A percentile compares a stretch with the other conserved stretches of the same genome.
Conservation (phyloP, 345 rosid genomes). For the Corchorus capsularis region DNA sequence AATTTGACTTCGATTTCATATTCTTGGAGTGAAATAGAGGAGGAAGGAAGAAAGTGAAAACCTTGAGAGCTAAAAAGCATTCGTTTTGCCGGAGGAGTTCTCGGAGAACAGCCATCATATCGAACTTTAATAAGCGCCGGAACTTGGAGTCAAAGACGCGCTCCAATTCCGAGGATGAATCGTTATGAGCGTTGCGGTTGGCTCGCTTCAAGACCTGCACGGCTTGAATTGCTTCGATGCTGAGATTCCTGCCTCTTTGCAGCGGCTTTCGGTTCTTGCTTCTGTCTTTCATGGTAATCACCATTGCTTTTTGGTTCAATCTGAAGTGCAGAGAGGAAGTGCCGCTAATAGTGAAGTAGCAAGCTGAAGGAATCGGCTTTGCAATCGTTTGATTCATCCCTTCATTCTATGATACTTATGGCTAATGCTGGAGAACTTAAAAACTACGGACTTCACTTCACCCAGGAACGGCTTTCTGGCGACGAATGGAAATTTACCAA, state of each 20-base stretch:
- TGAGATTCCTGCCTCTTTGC: slow-evolving; percentile 77
- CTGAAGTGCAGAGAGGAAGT: neutral
- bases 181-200: slow-evolving; percentile 23
- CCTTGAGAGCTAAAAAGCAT: slow-evolving; percentile 65
- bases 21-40: neutral
- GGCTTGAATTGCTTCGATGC: slow-evolving; percentile 82
- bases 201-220: slow-evolving; percentile 80
- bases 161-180: slow-evolving; percentile 25
- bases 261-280: slow-evolving; percentile 75
- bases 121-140: slow-evolving; percentile 74
- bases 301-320: slow-evolving; percentile 22
- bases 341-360: neutral
- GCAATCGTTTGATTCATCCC: slow-evolving; percentile 2
- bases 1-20: neutral
- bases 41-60: slow-evolving; percentile 6
- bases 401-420: neutral
- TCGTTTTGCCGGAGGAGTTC: slow-evolving; percentile 79
- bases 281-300: slow-evolving; percentile 58
- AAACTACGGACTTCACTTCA: no score
- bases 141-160: slow-evolving; percentile 47
- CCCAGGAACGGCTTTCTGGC: no score
- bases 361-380: neutral
- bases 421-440: neutral
- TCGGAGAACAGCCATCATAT: slow-evolving; percentile 78
- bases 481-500: no score